Conservation (phyloP, 768 basidiomycete species). For the Lyophyllum shimeji region DNA sequence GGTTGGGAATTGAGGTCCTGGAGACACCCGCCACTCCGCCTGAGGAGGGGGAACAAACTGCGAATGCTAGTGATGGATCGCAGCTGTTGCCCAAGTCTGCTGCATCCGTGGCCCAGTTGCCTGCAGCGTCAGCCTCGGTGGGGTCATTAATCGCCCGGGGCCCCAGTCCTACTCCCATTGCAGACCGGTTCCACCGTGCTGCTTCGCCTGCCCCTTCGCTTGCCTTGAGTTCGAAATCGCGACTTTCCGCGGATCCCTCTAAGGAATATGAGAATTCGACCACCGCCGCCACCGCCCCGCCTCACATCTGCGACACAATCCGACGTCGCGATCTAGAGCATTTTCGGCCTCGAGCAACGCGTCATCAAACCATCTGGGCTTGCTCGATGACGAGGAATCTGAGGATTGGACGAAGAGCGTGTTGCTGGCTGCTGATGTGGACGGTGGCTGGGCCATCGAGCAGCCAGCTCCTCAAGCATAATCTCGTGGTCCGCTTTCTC, state of each 20-base stretch:
- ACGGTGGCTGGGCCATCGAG: constrained; percentile 27
- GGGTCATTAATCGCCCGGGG: constrained; percentile 12
- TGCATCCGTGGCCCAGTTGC: background rate
- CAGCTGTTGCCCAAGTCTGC: constrained; percentile 2
- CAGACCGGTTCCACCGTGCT: constrained; percentile 29
- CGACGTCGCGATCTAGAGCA: constrained; percentile 18
- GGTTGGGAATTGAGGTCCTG: constrained; percentile 32
- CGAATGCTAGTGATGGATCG: background rate
- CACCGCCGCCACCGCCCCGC: background rate
- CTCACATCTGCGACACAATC: constrained; percentile 25
- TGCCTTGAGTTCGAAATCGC: constrained; percentile 20
- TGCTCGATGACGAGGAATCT: constrained; percentile 44
- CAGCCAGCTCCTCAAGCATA: background rate
- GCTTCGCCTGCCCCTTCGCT: constrained; percentile 20
- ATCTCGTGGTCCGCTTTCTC: background rate
- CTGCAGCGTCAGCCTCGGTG: constrained; percentile 8
- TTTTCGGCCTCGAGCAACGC: constrained; percentile 31
- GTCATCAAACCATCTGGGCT: constrained; percentile 47
- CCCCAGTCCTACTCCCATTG: constrained; percentile 39
- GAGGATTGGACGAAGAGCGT: constrained; percentile 79
- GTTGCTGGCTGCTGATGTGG: constrained; percentile 63
- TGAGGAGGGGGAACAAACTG: constrained; percentile 10
- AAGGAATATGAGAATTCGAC: constrained; percentile 9
- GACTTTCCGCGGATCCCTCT: constrained; percentile 14
- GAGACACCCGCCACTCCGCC: constrained; percentile 23